A percentile compares a stretch with the other conserved stretches of the same genome.
Conservation (phyloP, 352 stramenopile species). For the Phytophthora capsici region DNA sequence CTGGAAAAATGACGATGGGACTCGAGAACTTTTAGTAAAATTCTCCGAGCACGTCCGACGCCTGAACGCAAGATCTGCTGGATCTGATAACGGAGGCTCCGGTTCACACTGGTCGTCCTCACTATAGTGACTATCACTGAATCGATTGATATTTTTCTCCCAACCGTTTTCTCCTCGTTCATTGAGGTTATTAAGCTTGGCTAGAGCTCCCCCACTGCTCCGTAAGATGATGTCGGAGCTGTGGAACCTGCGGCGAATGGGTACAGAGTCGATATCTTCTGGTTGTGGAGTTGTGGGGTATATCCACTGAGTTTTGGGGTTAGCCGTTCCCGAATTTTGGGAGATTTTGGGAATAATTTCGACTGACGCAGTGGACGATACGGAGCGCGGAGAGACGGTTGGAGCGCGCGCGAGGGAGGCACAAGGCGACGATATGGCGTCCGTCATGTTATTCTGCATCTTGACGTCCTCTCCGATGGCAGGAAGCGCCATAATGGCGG, state of each 20-base stretch:
- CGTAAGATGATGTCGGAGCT: constrained; percentile 65
- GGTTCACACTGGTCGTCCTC: constrained; percentile 27
- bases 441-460: constrained; percentile 22
- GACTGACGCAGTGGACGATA: constrained; percentile 18
- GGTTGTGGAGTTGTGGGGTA: constrained; percentile 4
- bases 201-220: constrained; percentile 5
- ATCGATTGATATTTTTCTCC: constrained; percentile 18
- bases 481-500: constrained; percentile 37
- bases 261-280: constrained; percentile 21
- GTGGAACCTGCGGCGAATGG: constrained; percentile 57
- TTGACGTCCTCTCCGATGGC: constrained; percentile 62
- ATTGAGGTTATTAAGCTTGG: constrained; percentile 20
- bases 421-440: constrained; percentile 12
- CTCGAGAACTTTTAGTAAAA: constrained; percentile 40
- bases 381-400: constrained; percentile 33
- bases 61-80: constrained; percentile 23
- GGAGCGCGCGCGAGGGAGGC: constrained; percentile 12
- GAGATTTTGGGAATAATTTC: constrained; percentile 13
- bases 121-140: constrained; percentile 20
- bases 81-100: constrained; percentile 31
- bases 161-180: constrained; percentile 18
- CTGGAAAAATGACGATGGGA: constrained; percentile 32
- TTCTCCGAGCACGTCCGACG: constrained; percentile 47
- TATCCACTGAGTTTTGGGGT: constrained; percentile 12
- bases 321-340: constrained; percentile 5